These are phyloP conservation scores for Nakaseomyces sp. DNA, from an alignment of 1,139 yeast genomes.

Conservation along the genomic window DNA sequence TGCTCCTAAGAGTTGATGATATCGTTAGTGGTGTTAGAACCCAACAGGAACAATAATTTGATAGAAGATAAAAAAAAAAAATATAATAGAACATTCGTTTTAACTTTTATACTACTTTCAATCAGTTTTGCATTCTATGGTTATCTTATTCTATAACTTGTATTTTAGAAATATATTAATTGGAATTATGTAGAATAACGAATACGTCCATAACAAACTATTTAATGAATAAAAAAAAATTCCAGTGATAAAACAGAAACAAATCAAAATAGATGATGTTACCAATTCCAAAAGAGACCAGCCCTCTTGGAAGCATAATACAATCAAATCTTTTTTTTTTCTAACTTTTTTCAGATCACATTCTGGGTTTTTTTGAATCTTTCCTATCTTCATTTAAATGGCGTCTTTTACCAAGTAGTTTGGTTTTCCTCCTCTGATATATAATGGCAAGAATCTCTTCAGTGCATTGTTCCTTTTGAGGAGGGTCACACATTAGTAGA, in stretches of 20 bases:
- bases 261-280: no score
- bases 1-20: conserved; percentile 91
- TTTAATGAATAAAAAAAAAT: not conserved
- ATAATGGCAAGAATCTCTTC: conserved; percentile 51
- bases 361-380: not conserved
- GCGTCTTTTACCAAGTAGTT: not conserved
- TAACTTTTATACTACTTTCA: not conserved
- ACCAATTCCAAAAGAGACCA: no score
- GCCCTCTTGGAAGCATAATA: not conserved
- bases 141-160: conserved; percentile 1
- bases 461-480: conserved; percentile 48
- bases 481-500: conserved; percentile 39
- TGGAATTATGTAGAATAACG: not conserved
- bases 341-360: not conserved
- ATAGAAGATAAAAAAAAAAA: not conserved
- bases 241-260: no score
- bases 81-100: not conserved
- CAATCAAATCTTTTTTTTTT: no score
- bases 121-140: conserved; percentile 1
- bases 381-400: not conserved
- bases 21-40: conserved; percentile 91
- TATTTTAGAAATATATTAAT: not conserved
- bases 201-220: not conserved
- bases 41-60: conserved; percentile 22
- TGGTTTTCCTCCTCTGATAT: conserved; percentile 13